phyloP scores from a whole-genome alignment of 495 filamentous ascomycete species.

The Tetracladium setigerum region DNA sequence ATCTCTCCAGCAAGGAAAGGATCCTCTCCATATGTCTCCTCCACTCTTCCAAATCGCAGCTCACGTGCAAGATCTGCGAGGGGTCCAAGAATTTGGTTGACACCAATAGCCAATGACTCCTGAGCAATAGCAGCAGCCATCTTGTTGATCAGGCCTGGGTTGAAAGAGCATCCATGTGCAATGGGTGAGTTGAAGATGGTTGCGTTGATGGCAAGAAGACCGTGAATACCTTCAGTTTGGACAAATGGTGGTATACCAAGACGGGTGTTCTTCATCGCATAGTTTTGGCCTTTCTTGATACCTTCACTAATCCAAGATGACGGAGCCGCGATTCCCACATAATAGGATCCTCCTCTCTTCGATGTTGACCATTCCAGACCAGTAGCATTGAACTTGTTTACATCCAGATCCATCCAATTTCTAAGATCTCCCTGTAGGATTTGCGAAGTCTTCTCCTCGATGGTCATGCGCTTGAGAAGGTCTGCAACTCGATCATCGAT shows the following conservation, averaged over 20 bases:
- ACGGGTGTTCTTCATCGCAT: constrained; percentile 35
- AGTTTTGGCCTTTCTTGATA: constrained; percentile 15
- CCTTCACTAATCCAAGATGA: constrained; percentile 49
- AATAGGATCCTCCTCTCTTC: constrained; percentile 55
- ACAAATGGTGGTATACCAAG: constrained; percentile 63
- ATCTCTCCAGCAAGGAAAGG: constrained; percentile 45
- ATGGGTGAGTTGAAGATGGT: constrained; percentile 73
- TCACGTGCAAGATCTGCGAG: constrained; percentile 61
- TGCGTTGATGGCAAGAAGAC: constrained; percentile 60
- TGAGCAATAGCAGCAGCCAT: constrained; percentile 54
- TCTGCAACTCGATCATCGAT: constrained; percentile 57
- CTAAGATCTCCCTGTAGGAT: constrained; percentile 61
- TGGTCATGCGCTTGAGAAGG: constrained; percentile 59
- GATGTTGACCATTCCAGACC: constrained; percentile 59
- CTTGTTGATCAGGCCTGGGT: constrained; percentile 47
- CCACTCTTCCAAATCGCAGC: constrained; percentile 59
- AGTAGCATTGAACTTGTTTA: constrained; percentile 52
- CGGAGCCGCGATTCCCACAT: constrained; percentile 57
- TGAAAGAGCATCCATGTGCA: constrained; percentile 58
- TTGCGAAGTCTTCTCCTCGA: constrained; percentile 62
- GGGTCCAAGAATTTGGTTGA: constrained; percentile 63
- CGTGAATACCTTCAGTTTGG: constrained; percentile 65
- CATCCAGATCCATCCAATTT: constrained; percentile 59
- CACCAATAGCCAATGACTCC: constrained; percentile 54
- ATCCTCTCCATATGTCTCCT: constrained; percentile 64